Base-by-base conservation (phyloP, 2,329 filamentous ascomycete genomes). In the Chaetomium olivaceum region DNA sequence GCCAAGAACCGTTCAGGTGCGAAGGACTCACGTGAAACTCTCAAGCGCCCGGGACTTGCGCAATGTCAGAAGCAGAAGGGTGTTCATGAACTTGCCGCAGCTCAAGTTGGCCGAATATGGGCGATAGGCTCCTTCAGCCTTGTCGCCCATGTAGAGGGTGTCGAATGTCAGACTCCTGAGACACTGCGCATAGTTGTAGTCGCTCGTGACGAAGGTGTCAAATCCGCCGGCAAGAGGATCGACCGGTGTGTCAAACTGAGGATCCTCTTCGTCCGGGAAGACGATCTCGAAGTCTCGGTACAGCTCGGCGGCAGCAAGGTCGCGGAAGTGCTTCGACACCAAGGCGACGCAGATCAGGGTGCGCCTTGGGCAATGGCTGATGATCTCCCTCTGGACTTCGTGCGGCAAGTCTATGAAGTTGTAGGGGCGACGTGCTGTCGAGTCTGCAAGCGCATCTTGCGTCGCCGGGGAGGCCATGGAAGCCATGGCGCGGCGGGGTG, bases 21-120 rank as follows among this genome's bases (percentile, higher is more conserved):
- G 58, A 19, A 33, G 5, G 19, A 75, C 82, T 67, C 71, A 87
- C 84, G 77, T 79, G 71, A 89, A 88, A 3, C 78, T 78, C 72
- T 89, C 86, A 27, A 89, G 78, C 0, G 79, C 77, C 52, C 76
- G 80, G 31, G 86, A 81, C 69, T 83, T 85, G 70, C 82, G 84
- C 67, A 89, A 73, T 1, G 85, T 82, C 72, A 88, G 71, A 33
- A 83, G 80, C 6, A 89, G 74, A 51, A 89, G 74, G 0, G 85
- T 87, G 69, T 87, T 89, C 74, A 89, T 80, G 64, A 89, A 87
- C 76, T 87, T 89, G 60, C 86, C 87, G 71, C 84, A 87, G 73
- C 82, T 86, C 36, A 80, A 75, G 63, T 77, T 83, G 71, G 84
- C 84, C 8, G 83, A 77, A 68, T 87, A 88, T 1, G 81, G 77